Evolutionary conservation across 78 protist species (phyloP), one percentile per base, ranked within the genome.

Genomic region (Dictyostelium purpureum): DNA sequence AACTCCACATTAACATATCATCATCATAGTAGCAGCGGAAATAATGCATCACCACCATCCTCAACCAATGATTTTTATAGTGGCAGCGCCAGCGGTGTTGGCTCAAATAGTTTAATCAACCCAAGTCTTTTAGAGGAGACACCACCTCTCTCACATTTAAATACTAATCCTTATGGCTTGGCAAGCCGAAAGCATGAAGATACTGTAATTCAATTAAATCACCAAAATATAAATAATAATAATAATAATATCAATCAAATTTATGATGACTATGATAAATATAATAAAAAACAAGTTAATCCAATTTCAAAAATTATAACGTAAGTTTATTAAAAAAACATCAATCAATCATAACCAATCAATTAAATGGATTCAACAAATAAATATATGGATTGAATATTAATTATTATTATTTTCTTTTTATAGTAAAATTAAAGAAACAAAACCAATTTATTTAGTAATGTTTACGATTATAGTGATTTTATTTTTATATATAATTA

Each of bases 91-190:
- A 28, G 11, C 38, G 28, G 28, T 73, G 5, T 12, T 74, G 19
- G 16, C 9, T 38, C 1, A 14, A 51, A 54, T 24, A 9, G 33
- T 28, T 47, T 31, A 14, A 70, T 82, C 66, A 51, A 70, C 57
- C 79, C 43, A 18, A 40, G 59, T 24, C 56, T 82, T 28, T 37
- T 82, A n/a, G 90, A 82, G 6, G 90, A 82, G 26, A 82, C 90
- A 57, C 80, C 90, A 33, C 90, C 90, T 43, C 79, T 82, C 6
- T 10, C 79, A 38, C 90, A 82, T 82, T 63, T 82, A 14, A 82
- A 82, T 31, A 35, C 65, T 5, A 82, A 82, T 82, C 82, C 82
- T 7, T 85, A 73, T 59, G 82, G 92, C 12, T 14, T 85, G 2
- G 92, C 92, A 31, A 85, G 63, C 35, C 9, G 92, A 56, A 85